Percentiles rank a stretch among this genome's conserved stretches.
Evolutionary conservation across 1,139 yeast genomes (phyloP).

Genomic region (Taiozyma sp.): DNA sequence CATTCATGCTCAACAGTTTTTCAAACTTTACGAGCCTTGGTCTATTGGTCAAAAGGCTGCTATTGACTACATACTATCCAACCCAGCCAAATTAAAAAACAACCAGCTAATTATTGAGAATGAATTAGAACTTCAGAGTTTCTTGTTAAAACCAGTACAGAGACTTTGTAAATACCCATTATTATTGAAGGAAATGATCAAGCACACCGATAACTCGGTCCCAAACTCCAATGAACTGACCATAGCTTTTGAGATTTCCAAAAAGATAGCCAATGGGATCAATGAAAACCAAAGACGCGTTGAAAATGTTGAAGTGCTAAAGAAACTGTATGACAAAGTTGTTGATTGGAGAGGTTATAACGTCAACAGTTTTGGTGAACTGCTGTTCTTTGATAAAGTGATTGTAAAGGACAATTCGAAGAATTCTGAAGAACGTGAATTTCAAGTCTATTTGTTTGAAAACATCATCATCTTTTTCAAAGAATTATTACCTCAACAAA

Average conservation of each 20-base stretch:
- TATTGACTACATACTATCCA: conserved; percentile 69
- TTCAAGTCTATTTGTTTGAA: conserved; percentile 86
- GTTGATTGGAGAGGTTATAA: conserved; percentile 95
- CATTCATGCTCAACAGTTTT: conserved; percentile 77
- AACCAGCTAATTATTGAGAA: conserved; percentile 69
- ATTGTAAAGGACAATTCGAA: conserved; percentile 60
- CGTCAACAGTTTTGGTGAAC: conserved; percentile 77
- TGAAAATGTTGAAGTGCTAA: conserved; percentile 73
- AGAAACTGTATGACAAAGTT: conserved; percentile 67
- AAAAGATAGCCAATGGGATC: conserved; percentile 76
- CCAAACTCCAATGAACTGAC: conserved; percentile 65
- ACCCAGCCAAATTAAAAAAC: conserved; percentile 50
- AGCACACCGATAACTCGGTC: conserved; percentile 48
- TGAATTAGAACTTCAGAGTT: conserved; percentile 84
- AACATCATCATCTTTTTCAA: conserved; percentile 78
- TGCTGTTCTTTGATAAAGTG: conserved; percentile 72
- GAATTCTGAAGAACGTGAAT: conserved; percentile 67
- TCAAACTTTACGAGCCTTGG: conserved; percentile 89
- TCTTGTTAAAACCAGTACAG: conserved; percentile 90
- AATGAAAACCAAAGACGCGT: conserved; percentile 94
- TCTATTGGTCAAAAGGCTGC: conserved; percentile 84
- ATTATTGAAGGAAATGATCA: conserved; percentile 68
- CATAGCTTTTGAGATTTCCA: conserved; percentile 64
- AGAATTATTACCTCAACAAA: conserved; percentile 35
- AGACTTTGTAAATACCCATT: conserved; percentile 92